phyloP scores from a whole-genome alignment of 305 asterid genomes.

The Fraxinus sp. region DNA sequence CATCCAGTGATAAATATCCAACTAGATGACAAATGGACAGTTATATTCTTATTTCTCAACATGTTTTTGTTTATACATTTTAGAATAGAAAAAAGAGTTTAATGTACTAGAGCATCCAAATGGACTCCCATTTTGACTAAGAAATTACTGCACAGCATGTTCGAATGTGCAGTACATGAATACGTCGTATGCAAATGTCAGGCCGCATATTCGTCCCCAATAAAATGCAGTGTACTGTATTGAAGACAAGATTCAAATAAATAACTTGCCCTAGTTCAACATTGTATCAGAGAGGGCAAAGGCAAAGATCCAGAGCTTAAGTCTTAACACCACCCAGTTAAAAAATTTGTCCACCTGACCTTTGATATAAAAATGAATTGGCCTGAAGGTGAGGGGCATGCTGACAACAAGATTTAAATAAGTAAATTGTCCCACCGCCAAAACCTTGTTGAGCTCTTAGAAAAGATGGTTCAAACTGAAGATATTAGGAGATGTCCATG shows the following conservation, averaged over 20 bases:
- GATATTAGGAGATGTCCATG: neutral
- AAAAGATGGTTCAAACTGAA: neutral
- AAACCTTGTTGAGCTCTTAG: neutral
- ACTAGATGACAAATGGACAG: neutral
- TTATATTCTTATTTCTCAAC: neutral
- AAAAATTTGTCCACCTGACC: neutral
- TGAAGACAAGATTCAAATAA: neutral
- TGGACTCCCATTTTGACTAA: neutral
- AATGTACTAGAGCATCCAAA: slow-evolving; percentile 1
- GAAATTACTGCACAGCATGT: neutral
- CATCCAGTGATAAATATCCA: slow-evolving; percentile 11
- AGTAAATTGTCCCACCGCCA: neutral
- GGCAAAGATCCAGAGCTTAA: neutral
- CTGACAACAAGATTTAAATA: neutral
- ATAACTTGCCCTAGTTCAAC: neutral
- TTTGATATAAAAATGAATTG: neutral
- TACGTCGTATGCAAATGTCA: neutral
- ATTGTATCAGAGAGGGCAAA: neutral
- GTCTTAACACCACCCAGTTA: neutral
- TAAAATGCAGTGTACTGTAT: neutral
- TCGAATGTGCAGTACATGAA: neutral
- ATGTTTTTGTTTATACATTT: neutral
- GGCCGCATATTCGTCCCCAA: neutral
- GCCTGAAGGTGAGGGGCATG: neutral
- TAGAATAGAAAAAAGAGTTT: neutral